Percentiles rank a stretch among this genome's conserved stretches.
phyloP scores from a whole-genome alignment of 345 rosid genomes.

The Fremontodendron californicum region DNA sequence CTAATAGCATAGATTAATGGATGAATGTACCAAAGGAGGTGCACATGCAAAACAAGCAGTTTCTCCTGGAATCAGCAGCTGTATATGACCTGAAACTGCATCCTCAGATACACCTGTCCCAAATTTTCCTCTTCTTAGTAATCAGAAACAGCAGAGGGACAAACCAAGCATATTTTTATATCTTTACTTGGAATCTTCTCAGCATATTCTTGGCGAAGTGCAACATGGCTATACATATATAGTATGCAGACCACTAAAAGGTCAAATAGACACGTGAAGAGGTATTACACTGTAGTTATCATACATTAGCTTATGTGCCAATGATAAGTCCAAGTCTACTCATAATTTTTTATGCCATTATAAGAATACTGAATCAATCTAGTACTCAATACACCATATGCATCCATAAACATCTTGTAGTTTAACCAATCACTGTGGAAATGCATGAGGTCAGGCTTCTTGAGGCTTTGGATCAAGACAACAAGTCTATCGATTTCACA shows the following conservation, averaged over 20 bases:
- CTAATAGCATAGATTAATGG: not conserved
- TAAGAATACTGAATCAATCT: not conserved
- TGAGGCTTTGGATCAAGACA: not conserved
- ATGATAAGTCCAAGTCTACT: not conserved
- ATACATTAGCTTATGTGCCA: slow-evolving; percentile 1
- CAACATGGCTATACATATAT: not conserved
- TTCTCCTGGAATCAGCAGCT: slow-evolving; percentile 88
- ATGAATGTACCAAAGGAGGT: slow-evolving; percentile 77
- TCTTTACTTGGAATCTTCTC: not conserved
- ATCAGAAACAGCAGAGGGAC: not conserved
- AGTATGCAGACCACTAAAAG: slow-evolving; percentile 7
- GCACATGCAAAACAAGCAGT: slow-evolving; percentile 99
- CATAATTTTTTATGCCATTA: not conserved
- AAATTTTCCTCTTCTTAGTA: not conserved
- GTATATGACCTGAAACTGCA: slow-evolving; percentile 98
- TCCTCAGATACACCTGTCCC: slow-evolving; percentile 93
- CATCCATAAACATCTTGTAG: not conserved
- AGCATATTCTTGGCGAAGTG: not conserved
- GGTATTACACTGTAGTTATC: not conserved
- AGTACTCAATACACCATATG: not conserved
- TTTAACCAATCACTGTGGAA: slow-evolving; percentile 2
- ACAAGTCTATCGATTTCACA: not conserved
- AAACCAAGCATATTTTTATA: not conserved
- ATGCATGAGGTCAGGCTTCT: not conserved
- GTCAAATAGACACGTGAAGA: slow-evolving; percentile 6